Base-by-base conservation (phyloP, 768 basidiomycete genomes). In the Macrolepiota albuminosa region DNA sequence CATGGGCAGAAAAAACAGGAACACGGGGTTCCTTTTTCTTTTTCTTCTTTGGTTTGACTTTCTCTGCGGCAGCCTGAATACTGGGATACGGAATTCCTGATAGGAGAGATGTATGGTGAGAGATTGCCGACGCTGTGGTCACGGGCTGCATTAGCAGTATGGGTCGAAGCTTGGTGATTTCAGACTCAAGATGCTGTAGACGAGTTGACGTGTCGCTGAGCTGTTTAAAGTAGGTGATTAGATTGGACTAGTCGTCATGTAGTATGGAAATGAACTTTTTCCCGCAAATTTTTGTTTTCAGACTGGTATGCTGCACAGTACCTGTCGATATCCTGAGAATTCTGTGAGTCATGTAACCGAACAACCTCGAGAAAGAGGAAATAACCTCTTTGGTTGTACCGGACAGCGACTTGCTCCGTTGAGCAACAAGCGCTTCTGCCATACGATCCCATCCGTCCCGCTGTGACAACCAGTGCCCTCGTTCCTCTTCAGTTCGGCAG, bases 111-210 rank as follows among this genome's bases (percentile, higher is more conserved):
- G 67, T 63, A 18, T 66, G 64, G 63, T 56, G 68, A 36, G 54
- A 63, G 56, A 63, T 65, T 54, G 62, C 72, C 37, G 63, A 40
- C 47, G 47, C 51, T 46, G 62, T 54, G 43, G 74, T 64, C 24
- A 72, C 75, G 21, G 86, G 83, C 51, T 86, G 84, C 80, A 89
- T 83, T 14, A 89, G 73, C 48, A 92, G 77, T 39, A 90, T 70
- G 0, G 90, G 90, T 50, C 84, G 83, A 36, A 92, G 78, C 61
- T 83, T 82, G 2, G 75, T 70, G 8, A 91, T 75, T 67, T 92
- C 89, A 11, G 77, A 66, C 72, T 91, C 89, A 0, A 92, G 78
- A 2, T 75, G 63, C 29, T 78, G 70, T 11, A 86, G 71, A 42
- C 87, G 82, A 6, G 68, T 65, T 62, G 86, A 83, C 0, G 82